phyloP scores from a whole-genome alignment of 371 early-diverging fungal species.

The Mortierella sp. region DNA sequence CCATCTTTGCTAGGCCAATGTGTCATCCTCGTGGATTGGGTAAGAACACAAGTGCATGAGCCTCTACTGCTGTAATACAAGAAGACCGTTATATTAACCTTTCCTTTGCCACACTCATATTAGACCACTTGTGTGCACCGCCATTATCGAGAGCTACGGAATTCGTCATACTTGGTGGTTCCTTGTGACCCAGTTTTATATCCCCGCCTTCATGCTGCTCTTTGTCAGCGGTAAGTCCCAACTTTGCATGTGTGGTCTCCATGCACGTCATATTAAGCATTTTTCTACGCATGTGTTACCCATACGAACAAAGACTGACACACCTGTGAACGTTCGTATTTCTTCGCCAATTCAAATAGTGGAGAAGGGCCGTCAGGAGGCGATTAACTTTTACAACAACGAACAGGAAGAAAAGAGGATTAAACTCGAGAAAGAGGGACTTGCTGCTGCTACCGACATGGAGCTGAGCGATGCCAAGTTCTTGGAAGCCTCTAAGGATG shows the following conservation, averaged over 20 bases:
- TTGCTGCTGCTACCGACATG: not conserved
- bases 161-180: conserved; percentile 28
- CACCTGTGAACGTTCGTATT: no score
- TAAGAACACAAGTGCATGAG: not conserved
- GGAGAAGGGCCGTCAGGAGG: conserved; percentile 24
- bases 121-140: conserved; percentile 27
- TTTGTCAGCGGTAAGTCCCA: conserved; percentile 23
- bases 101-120: not conserved
- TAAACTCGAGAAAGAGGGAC: not conserved
- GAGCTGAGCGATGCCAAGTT: not conserved
- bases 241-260: not conserved
- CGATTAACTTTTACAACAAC: conserved; percentile 16
- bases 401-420: conserved; percentile 15
- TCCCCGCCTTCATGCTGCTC: conserved; percentile 23
- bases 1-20: conserved; percentile 10
- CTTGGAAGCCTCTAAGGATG: not conserved
- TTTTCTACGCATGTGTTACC: not conserved
- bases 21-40: conserved; percentile 33
- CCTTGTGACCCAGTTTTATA: conserved; percentile 20
- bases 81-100: no score
- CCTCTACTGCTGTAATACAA: no score
- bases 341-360: not conserved
- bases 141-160: conserved; percentile 27
- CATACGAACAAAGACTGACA: not conserved
- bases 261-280: not conserved